Base-by-base conservation (phyloP, 2,329 filamentous ascomycete genomes). In the Paracorniculantispora psalliotae region DNA sequence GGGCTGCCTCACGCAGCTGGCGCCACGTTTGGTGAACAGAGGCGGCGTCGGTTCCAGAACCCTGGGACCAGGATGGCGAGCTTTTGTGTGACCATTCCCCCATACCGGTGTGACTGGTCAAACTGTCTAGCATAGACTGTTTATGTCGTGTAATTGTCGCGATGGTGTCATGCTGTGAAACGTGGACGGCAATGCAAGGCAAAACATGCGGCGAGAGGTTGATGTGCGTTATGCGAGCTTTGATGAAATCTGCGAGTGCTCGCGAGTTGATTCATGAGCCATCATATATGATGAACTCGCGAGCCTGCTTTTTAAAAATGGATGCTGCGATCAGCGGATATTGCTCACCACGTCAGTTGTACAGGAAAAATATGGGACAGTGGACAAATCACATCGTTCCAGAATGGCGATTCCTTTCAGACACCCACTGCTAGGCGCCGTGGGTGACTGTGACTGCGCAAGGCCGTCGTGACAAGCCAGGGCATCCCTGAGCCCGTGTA, bases 81-180 rank as follows among this genome's bases (percentile, higher is more conserved):
- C 48, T n/a, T 25, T 25, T 47, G 35, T 26, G 21, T 19, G 21
- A 26, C 8, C 26, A 17, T 21, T 17, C 19, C 41, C 15, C 21
- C 26, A 15, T 19, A 15, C 28, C 41, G 21, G 28, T 47, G 52
- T 47, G 52, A 55, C 41, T 13, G 26, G 39, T 54, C 39, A 17
- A 15, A 33, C 4, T 4, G 15, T 21, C 41, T 26, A 19, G 41
- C 33, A n/a, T 19, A 43, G 39, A 23, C 4, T 5, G 23, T 3
- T 3, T 26, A 48, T 26, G 19, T n/a, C 4, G 23, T 30, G 50
- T 26, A 19, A 17, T 39, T n/a, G 25, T 21, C 41, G 41, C 39
- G 52, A 55, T 55, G 41, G 21, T 26, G 52, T 55, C 41, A 37
- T 55, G 52, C n/a, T 13, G 52, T 43, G 43, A 39, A 55, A 55